A percentile compares a stretch with the other conserved stretches of the same genome.
Conservation (phyloP, 352 stramenopile genomes). For the Pythium aquatile region DNA sequence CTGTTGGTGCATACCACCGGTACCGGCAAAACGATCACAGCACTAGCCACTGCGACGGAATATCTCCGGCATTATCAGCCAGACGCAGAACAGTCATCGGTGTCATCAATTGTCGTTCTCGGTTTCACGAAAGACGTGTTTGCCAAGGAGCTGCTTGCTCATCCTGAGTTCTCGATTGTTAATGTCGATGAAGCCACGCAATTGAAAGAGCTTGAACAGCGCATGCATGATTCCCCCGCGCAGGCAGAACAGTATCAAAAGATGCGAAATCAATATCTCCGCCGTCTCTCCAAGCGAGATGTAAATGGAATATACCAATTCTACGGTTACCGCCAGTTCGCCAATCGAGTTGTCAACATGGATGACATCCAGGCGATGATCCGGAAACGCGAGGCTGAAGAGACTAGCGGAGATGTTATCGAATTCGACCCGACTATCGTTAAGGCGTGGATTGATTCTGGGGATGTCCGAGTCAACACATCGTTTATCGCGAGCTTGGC, state of each 20-base stretch:
- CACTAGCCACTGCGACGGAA: conserved; percentile 1
- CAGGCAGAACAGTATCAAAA: neutral
- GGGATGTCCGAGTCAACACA: conserved; percentile 1
- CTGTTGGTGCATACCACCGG: neutral
- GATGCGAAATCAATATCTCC: neutral
- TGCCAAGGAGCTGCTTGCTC: neutral
- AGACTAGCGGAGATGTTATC: neutral
- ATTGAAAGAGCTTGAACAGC: neutral
- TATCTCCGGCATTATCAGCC: conserved; percentile 2
- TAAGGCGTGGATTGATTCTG: neutral
- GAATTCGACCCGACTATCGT: neutral
- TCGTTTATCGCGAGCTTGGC: neutral
- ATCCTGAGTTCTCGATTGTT: conserved; percentile 5
- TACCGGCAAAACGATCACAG: conserved; percentile 4
- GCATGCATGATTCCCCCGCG: neutral
- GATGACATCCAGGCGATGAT: conserved; percentile 6
- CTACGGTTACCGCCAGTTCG: conserved; percentile 8
- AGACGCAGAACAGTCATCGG: neutral
- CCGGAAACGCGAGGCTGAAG: neutral
- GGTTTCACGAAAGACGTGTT: conserved; percentile 8
- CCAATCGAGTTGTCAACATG: conserved; percentile 4
- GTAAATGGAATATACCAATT: conserved; percentile 6
- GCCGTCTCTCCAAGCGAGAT: neutral
- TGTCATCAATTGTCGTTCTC: conserved; percentile 3
- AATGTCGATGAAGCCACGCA: neutral